These are phyloP conservation scores for Boehmeria nivea DNA, from an alignment of 306 rosid species.

Conservation along the genomic window DNA sequence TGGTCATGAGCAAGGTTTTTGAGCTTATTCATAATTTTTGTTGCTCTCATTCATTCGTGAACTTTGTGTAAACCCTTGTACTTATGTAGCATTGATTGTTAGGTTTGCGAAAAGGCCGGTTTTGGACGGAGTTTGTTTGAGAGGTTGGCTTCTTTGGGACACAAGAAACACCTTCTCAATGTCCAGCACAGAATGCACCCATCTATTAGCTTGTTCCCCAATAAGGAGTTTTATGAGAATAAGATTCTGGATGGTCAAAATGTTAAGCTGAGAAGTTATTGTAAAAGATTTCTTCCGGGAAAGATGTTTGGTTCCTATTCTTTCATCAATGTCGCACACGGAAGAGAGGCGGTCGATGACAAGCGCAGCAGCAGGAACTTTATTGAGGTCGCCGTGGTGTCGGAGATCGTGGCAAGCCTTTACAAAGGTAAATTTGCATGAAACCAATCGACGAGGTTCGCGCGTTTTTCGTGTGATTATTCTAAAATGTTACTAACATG, in stretches of 20 bases:
- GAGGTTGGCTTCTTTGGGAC: slow-evolving; percentile 28
- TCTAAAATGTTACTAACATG: not conserved
- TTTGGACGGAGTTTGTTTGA: slow-evolving; percentile 36
- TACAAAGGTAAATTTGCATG: slow-evolving; percentile 25
- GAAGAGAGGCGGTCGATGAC: slow-evolving; percentile 18
- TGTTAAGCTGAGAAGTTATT: slow-evolving; percentile 10
- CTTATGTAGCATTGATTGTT: not conserved
- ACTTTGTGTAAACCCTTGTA: no score
- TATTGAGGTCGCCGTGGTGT: slow-evolving; percentile 41
- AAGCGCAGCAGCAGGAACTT: slow-evolving; percentile 23
- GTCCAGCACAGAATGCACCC: slow-evolving; percentile 42
- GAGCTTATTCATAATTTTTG: not conserved
- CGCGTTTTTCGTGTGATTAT: not conserved
- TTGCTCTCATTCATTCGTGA: no score
- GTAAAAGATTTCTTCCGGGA: slow-evolving; percentile 18
- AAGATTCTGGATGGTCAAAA: slow-evolving; percentile 19
- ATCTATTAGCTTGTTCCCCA: slow-evolving; percentile 37
- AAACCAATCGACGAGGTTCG: not conserved
- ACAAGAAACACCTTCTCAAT: slow-evolving; percentile 28
- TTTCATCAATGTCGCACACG: slow-evolving; percentile 26
- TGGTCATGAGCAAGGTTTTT: slow-evolving; percentile 57
- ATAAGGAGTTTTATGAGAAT: slow-evolving; percentile 21
- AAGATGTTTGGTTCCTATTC: slow-evolving; percentile 30
- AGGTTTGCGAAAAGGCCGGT: slow-evolving; percentile 19
- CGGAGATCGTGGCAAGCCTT: slow-evolving; percentile 44